Evolutionary conservation across 306 rosid species (phyloP).

Genomic region (Hippophae rhamnoides): DNA sequence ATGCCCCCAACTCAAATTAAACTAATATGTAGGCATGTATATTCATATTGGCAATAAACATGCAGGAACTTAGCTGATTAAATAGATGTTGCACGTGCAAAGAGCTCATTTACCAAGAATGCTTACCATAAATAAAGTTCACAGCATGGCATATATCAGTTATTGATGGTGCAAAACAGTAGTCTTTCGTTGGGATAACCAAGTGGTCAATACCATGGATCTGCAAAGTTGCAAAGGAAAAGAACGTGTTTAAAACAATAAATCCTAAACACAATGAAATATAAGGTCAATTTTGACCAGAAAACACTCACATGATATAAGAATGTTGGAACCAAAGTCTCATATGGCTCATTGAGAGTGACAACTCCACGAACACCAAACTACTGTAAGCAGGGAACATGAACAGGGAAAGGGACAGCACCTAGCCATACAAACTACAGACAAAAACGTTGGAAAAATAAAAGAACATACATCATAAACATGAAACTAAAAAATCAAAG

Average conservation of each 20-base stretch:
- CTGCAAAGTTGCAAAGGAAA: constrained; percentile 21
- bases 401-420: constrained; percentile 93
- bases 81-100: background rate
- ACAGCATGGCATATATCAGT: constrained; percentile 51
- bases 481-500: too few species aligned
- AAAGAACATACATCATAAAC: background rate
- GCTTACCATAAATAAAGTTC: constrained; percentile 65
- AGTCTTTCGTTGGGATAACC: constrained; percentile 89
- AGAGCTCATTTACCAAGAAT: constrained; percentile 3
- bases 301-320: too few species aligned
- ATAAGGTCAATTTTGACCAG: background rate
- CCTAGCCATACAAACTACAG: constrained; percentile 86
- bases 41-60: too few species aligned
- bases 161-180: constrained; percentile 87
- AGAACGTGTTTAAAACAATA: too few species aligned
- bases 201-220: constrained; percentile 80
- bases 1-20: too few species aligned
- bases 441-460: constrained; percentile 22
- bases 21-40: too few species aligned
- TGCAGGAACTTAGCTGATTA: too few species aligned
- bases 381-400: constrained; percentile 75
- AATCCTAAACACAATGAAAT: too few species aligned
- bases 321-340: too few species aligned
- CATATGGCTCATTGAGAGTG: too few species aligned
- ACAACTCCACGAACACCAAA: constrained; percentile 78